Conservation (phyloP, 495 filamentous ascomycete species). For the Xylaria venustula region DNA sequence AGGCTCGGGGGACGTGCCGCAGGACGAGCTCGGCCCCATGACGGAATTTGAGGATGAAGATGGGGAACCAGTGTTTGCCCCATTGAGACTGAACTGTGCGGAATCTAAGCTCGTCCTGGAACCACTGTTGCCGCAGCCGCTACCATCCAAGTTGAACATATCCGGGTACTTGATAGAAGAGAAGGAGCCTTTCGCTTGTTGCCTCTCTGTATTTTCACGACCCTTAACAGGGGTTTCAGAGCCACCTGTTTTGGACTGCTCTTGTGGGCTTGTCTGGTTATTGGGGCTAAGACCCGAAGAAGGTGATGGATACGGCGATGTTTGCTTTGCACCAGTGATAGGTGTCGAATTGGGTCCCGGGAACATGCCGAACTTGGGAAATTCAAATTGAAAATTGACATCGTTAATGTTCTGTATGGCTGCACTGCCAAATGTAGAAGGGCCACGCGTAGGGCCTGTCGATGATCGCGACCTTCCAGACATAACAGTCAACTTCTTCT, state of each 20-base stretch:
- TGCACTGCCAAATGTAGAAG: constrained; percentile 37
- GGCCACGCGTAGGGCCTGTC: constrained; percentile 13
- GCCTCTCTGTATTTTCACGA: constrained; percentile 31
- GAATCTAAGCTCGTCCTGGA: constrained; percentile 63
- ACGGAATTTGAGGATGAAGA: constrained; percentile 61
- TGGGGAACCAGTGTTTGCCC: constrained; percentile 54
- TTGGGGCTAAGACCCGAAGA: constrained; percentile 22
- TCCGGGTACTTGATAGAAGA: constrained; percentile 33
- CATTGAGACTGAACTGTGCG: constrained; percentile 42
- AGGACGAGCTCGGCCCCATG: constrained; percentile 69
- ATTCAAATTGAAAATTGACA: constrained; percentile 84
- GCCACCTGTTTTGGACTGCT: constrained; percentile 29
- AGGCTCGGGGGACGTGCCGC: constrained; percentile 61
- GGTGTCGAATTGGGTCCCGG: constrained; percentile 60
- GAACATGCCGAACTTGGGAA: constrained; percentile 82
- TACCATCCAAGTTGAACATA: constrained; percentile 34
- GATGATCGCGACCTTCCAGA: constrained; percentile 28
- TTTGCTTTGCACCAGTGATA: constrained; percentile 36
- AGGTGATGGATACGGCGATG: constrained; percentile 26
- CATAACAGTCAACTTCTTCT: constrained; percentile 73
- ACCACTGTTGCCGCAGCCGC: constrained; percentile 36
- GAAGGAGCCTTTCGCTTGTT: constrained; percentile 6
- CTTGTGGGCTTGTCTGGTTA: constrained; percentile 30
- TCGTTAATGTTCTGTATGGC: constrained; percentile 68
- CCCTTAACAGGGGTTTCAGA: constrained; percentile 28